Evolutionary conservation across 1,139 yeast genomes (phyloP).

Genomic region (Candida sojae): DNA sequence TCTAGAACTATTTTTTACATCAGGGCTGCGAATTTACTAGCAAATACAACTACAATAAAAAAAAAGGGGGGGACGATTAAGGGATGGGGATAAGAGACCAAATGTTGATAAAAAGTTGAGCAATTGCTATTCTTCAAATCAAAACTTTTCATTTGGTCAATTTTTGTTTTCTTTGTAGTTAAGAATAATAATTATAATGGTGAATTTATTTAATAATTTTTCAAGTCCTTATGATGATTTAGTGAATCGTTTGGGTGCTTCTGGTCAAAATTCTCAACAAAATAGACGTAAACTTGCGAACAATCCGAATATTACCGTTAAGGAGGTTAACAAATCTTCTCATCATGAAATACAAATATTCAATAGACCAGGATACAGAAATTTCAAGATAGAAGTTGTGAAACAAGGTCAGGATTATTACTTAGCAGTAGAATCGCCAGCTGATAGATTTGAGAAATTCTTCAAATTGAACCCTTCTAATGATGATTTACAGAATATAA

Average conservation of each 20-base stretch:
- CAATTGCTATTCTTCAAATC: not conserved
- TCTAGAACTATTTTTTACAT: not conserved
- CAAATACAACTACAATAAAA: not conserved
- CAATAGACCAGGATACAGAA: constrained; percentile 8
- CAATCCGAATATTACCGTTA: constrained; percentile 2
- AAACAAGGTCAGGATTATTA: constrained; percentile 3
- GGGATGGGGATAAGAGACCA: too few relatives aligned
- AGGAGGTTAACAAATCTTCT: constrained; percentile 5
- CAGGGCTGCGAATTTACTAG: not conserved
- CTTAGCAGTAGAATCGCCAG: constrained; percentile 8
- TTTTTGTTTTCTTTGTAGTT: not conserved
- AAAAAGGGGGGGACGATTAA: not conserved
- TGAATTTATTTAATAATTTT: constrained; percentile 1
- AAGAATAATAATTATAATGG: not conserved
- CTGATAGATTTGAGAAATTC: constrained; percentile 9
- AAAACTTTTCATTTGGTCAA: not conserved
- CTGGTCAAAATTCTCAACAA: not conserved
- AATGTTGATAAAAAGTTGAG: not conserved
- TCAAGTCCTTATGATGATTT: constrained; percentile 5
- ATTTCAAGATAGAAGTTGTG: constrained; percentile 11
- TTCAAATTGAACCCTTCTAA: constrained; percentile 6
- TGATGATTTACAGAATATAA: constrained; percentile 7
- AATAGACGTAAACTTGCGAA: not conserved
- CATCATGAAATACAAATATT: constrained; percentile 9
- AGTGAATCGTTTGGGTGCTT: not conserved